phyloP scores from a whole-genome alignment of 305 asterid genomes.

The Fraxinus greggii region DNA sequence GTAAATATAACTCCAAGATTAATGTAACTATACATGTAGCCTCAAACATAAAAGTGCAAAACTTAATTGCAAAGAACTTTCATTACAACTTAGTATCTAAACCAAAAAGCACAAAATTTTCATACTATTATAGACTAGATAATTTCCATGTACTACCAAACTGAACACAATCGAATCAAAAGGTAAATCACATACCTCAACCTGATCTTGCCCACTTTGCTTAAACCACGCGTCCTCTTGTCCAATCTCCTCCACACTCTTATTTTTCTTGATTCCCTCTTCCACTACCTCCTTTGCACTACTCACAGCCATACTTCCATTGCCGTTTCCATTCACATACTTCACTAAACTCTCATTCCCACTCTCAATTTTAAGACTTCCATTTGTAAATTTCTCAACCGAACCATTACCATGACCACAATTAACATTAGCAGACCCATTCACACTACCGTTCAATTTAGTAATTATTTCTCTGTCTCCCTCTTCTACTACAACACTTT shows the following conservation, averaged over 20 bases:
- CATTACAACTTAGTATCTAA: neutral
- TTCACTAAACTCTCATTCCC: slow-evolving; percentile 51
- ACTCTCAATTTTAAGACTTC: slow-evolving; percentile 37
- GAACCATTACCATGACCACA: slow-evolving; percentile 19
- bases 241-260: slow-evolving; percentile 83
- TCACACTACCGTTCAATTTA: slow-evolving; percentile 43
- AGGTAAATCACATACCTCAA: slow-evolving; percentile 50
- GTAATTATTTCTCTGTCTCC: slow-evolving; percentile 42
- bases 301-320: slow-evolving; percentile 37
- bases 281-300: slow-evolving; percentile 34
- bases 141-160: neutral
- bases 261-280: slow-evolving; percentile 44
- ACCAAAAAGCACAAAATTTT: neutral
- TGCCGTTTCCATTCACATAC: slow-evolving; percentile 60
- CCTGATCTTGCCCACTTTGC: slow-evolving; percentile 40
- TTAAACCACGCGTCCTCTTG: slow-evolving; percentile 98
- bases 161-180: neutral
- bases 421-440: slow-evolving; percentile 52
- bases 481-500: slow-evolving; percentile 53
- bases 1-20: neutral
- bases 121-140: neutral
- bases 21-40: neutral
- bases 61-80: neutral
- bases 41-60: neutral
- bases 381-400: slow-evolving; percentile 29